Evolutionary conservation across 1,284 basidiomycete genomes (phyloP).

Genomic region (Marasmius oreades): DNA sequence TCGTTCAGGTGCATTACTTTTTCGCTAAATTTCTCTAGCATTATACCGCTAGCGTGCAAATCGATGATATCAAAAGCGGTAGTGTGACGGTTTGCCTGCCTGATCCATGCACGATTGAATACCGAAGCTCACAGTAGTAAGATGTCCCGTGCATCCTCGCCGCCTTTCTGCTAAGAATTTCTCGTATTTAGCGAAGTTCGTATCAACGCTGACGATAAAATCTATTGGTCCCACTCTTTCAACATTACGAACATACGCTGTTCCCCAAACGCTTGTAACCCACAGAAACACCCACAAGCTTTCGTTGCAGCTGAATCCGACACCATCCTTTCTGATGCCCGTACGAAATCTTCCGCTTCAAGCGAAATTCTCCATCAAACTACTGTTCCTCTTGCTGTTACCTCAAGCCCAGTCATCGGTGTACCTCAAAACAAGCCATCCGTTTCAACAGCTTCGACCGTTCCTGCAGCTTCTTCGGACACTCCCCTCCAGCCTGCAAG

Average conservation of each 20-base stretch:
- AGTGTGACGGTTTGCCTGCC: background rate
- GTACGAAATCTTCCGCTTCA: background rate
- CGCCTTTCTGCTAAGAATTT: background rate
- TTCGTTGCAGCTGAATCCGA: constrained; percentile 18
- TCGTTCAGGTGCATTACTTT: constrained; percentile 13
- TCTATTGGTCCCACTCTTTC: background rate
- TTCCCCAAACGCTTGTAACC: background rate
- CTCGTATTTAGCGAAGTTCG: background rate
- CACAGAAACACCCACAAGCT: background rate
- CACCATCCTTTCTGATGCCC: background rate
- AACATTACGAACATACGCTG: background rate
- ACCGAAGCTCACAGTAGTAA: background rate
- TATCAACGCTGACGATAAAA: background rate
- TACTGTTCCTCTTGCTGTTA: background rate
- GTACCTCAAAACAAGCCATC: background rate
- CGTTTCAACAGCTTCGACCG: constrained; percentile 12
- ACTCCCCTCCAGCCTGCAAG: background rate
- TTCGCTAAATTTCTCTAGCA: constrained; percentile 25
- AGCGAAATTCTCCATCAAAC: background rate
- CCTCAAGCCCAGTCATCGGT: background rate
- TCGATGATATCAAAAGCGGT: background rate
- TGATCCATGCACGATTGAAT: background rate
- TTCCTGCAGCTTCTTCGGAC: constrained; percentile 14
- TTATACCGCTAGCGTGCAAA: background rate
- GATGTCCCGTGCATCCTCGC: background rate